Base-by-base conservation (phyloP, 225 moss, liverwort and hornwort genomes). In the Ulota crispa region DNA sequence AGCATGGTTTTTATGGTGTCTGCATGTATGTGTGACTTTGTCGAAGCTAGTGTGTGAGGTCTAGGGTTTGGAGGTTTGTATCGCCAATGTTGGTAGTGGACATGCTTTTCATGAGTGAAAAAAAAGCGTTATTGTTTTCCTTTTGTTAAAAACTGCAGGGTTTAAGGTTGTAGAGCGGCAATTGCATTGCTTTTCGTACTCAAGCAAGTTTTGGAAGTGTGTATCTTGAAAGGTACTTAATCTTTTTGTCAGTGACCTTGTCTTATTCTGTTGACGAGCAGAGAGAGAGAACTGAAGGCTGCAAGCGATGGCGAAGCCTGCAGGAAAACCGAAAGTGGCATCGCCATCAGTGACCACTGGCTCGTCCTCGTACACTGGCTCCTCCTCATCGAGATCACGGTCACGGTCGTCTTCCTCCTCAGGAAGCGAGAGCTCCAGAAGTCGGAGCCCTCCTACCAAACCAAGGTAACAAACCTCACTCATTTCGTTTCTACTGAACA, bases 321-420 rank as follows among this genome's bases (percentile, higher is more conserved):
- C 91, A 67, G 93, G 78, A 28, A 94, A 94, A 78, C 88, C 91
- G 60, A 93, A 92, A 82, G 90, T 86, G 84, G 80, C 91, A 27
- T 99, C 98, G 82, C 96, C 92, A 67, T 94, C 94, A 54, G 92
- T 86, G 26, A 94, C 98, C 56, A 93, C 98, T 6, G 95, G 99
- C 60, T 93, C 99, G 32, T 99, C 99, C 16, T 96, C 99, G 8
- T 99, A 99, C 83, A 85, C 94, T 41, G 96, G 94, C 72, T 91
- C 95, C 23, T 96, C 99, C 18, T 89, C 99, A 56, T 99, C 99
- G 56, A 92, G 94, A 86, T 99, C 98, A 73, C 89, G 93, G 89
- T 99, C 98, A 77, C 87, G 82, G 70, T 94, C 97, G 75, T 95
- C 98, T 71, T 91, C 94, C 54, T 92, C 92, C 77, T 99, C 96